Evolutionary conservation across 2,329 filamentous ascomycete species (phyloP).

Genomic region (Cytospora piceicola): DNA sequence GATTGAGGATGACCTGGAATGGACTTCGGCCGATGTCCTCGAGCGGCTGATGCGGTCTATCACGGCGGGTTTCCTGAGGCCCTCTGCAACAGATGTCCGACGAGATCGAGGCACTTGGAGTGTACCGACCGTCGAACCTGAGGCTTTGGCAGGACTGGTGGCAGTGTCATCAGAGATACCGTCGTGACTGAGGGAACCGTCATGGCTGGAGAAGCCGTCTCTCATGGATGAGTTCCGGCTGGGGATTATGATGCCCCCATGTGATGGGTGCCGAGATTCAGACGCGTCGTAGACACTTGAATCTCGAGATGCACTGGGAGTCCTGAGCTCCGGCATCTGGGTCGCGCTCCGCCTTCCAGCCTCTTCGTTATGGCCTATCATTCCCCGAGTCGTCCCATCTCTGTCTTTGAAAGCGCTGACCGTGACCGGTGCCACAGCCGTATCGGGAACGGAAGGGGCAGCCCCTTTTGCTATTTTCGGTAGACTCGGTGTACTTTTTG

Average conservation of each 20-base stretch:
- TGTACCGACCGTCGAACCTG: slow-evolving; percentile 36
- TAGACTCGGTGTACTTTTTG: slow-evolving; percentile 45
- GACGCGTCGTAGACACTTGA: slow-evolving; percentile 45
- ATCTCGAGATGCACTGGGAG: slow-evolving; percentile 42
- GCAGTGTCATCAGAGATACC: slow-evolving; percentile 51
- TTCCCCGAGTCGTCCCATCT: slow-evolving; percentile 49
- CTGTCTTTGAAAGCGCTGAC: slow-evolving; percentile 53
- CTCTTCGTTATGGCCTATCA: slow-evolving; percentile 48
- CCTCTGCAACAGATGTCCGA: slow-evolving; percentile 38
- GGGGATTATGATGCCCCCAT: slow-evolving; percentile 38
- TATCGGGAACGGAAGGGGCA: slow-evolving; percentile 48
- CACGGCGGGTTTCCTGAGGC: slow-evolving; percentile 52
- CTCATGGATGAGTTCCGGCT: slow-evolving; percentile 31
- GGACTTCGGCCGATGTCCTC: slow-evolving; percentile 46
- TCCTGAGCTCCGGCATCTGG: slow-evolving; percentile 33
- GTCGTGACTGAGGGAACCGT: slow-evolving; percentile 49
- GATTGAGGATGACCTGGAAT: slow-evolving; percentile 62
- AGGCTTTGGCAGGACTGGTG: slow-evolving; percentile 47
- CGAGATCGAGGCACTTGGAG: slow-evolving; percentile 34
- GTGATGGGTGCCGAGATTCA: slow-evolving; percentile 36
- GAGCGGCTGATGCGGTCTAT: slow-evolving; percentile 60
- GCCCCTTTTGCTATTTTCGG: slow-evolving; percentile 49
- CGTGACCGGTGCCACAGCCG: slow-evolving; percentile 54
- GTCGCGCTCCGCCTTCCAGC: slow-evolving; percentile 43
- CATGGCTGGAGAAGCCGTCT: not conserved